Conservation (phyloP, 352 stramenopile genomes). For the Phytopythium ostracodes region DNA sequence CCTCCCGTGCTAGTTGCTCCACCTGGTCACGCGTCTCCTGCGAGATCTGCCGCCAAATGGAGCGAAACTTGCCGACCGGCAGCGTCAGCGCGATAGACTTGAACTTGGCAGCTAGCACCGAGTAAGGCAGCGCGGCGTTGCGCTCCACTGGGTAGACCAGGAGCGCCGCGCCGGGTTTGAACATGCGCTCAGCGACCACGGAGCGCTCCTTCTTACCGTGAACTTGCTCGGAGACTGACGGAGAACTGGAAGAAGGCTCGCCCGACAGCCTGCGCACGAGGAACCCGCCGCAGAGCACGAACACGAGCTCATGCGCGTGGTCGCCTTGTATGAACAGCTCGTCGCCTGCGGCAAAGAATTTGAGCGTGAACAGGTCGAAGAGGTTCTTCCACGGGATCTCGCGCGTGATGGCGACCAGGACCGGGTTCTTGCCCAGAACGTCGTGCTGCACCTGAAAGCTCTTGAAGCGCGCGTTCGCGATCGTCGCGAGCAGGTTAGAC, state of each 20-base stretch:
- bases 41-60: constrained; percentile 41
- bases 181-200: constrained; percentile 37
- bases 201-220: constrained; percentile 2
- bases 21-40: constrained; percentile 19
- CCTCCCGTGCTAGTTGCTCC: constrained; percentile 31
- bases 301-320: constrained; percentile 36
- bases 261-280: constrained; percentile 13
- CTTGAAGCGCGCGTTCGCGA: constrained; percentile 47
- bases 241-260: background rate
- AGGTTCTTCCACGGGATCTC: constrained; percentile 63
- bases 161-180: constrained; percentile 36
- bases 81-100: constrained; percentile 57
- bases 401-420: constrained; percentile 35
- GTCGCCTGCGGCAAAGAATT: constrained; percentile 48
- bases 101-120: constrained; percentile 37
- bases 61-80: constrained; percentile 45
- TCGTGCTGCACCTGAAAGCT: constrained; percentile 55
- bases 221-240: background rate
- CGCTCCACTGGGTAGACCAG: constrained; percentile 30
- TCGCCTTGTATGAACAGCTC: constrained; percentile 34
- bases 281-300: constrained; percentile 54
- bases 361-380: constrained; percentile 47
- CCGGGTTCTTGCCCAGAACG: constrained; percentile 38
- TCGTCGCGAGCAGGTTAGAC: constrained; percentile 37
- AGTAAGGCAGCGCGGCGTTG: constrained; percentile 26